Evolutionary conservation across 495 filamentous ascomycete genomes (phyloP).

Genomic region (Friedmanniomyces simplex): DNA sequence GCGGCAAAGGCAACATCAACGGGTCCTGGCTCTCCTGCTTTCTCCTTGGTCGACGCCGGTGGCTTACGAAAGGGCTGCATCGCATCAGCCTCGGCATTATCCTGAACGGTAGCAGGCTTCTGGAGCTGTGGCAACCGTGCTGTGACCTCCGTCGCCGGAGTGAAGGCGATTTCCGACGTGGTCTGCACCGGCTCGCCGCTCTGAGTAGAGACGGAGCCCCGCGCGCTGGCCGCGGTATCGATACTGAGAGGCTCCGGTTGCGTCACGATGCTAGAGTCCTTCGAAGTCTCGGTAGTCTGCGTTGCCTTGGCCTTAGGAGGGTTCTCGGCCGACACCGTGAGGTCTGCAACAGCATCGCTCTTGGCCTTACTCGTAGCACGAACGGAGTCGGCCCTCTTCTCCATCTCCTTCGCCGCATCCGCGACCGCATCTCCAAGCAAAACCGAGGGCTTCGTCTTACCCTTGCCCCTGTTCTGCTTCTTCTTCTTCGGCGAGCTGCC

Average conservation of each 20-base stretch:
- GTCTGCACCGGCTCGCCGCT: background rate
- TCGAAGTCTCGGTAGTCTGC: too few relatives aligned
- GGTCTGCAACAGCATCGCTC: background rate
- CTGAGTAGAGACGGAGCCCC: background rate
- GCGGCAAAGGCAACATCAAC: background rate
- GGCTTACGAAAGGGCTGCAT: background rate
- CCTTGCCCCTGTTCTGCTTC: background rate
- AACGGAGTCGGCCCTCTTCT: background rate
- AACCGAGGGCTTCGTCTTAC: background rate
- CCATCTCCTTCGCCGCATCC: background rate
- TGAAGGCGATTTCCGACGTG: background rate
- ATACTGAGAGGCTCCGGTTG: background rate
- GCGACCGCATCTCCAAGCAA: background rate
- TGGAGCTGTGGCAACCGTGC: background rate
- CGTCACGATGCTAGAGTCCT: too few relatives aligned
- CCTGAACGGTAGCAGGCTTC: background rate
- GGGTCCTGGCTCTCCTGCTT: background rate
- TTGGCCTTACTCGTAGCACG: background rate
- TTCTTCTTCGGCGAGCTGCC: conserved; percentile 11
- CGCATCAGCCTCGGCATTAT: background rate
- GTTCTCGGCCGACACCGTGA: too few relatives aligned
- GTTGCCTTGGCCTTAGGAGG: too few relatives aligned
- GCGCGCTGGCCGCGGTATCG: background rate
- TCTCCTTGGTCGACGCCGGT: background rate
- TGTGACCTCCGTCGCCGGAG: background rate